phyloP scores from a whole-genome alignment of 352 stramenopile species.

The Peronospora farinosa region DNA sequence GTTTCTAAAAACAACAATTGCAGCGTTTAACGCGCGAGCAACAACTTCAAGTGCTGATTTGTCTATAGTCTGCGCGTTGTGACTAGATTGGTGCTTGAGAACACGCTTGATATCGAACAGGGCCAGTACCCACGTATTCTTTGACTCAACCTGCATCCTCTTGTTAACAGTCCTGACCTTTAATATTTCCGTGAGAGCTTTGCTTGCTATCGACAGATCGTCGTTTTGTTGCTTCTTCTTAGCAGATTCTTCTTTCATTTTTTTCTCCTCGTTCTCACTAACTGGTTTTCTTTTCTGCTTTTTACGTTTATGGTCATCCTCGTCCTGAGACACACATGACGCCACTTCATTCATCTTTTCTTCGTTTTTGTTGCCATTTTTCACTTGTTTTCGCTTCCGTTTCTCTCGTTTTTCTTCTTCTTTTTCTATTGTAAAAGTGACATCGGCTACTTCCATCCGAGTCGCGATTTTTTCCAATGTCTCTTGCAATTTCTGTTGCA shows the following conservation, averaged over 20 bases:
- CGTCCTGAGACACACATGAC: not conserved
- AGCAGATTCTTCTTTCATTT: not conserved
- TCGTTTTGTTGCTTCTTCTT: not conserved
- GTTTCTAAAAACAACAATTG: constrained; percentile 8
- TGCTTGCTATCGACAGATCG: constrained; percentile 16
- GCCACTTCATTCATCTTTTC: constrained; percentile 1
- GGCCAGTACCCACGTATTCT: constrained; percentile 8
- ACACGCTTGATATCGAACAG: constrained; percentile 15
- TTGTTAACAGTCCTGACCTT: constrained; percentile 9
- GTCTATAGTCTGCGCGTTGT: constrained; percentile 6
- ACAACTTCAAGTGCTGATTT: constrained; percentile 15
- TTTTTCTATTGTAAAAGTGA: not conserved
- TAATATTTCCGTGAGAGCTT: constrained; percentile 6
- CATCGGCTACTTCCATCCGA: constrained; percentile 12
- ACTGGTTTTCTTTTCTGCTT: constrained; percentile 2
- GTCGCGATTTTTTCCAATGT: constrained; percentile 15
- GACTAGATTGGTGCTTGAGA: constrained; percentile 13
- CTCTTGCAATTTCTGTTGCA: constrained; percentile 11
- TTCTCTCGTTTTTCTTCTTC: not conserved
- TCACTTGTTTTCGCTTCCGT: constrained; percentile 2
- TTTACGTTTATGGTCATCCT: constrained; percentile 5
- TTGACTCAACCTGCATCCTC: constrained; percentile 6
- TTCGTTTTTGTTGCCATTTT: constrained; percentile 5
- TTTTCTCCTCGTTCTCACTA: not conserved
- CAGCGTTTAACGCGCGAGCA: constrained; percentile 16